These are phyloP conservation scores for Elongisporangium anandrum DNA, from an alignment of 352 stramenopile genomes.

Conservation along the genomic window DNA sequence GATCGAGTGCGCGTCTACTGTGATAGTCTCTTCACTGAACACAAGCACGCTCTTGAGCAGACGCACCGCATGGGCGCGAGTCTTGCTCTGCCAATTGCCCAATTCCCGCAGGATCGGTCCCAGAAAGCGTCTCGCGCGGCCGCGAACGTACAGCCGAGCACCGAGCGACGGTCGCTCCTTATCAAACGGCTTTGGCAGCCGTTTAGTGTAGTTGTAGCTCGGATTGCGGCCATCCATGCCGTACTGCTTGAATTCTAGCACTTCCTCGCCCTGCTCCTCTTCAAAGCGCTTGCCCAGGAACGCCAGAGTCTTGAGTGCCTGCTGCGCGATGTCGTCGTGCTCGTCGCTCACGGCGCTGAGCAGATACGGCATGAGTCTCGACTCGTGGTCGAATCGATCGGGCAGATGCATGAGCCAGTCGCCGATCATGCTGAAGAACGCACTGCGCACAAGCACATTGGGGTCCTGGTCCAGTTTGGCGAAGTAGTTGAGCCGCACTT, in stretches of 20 bases:
- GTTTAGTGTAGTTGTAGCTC: conserved; percentile 79
- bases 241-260: conserved; percentile 94
- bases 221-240: conserved; percentile 89
- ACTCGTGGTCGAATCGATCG: conserved; percentile 93
- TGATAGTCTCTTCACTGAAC: conserved; percentile 93
- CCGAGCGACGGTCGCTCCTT: conserved; percentile 80
- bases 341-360: conserved; percentile 87
- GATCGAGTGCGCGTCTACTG: conserved; percentile 81
- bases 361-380: conserved; percentile 92
- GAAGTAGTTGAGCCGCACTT: conserved; percentile 92
- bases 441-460: conserved; percentile 70
- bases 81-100: conserved; percentile 88
- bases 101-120: conserved; percentile 88
- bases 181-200: conserved; percentile 79
- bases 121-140: conserved; percentile 88
- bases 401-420: conserved; percentile 90
- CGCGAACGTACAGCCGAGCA: conserved; percentile 88
- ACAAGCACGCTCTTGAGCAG: conserved; percentile 90
- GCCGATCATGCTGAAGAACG: conserved; percentile 85
- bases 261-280: conserved; percentile 65
- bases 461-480: conserved; percentile 88
- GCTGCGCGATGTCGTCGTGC: conserved; percentile 25
- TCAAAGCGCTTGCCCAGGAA: conserved; percentile 56
- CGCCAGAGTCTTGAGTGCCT: conserved; percentile 76
- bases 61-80: conserved; percentile 73